These are phyloP conservation scores for Spergularia bocconei DNA, from an alignment of 148 eudicot genomes.

Conservation along the genomic window DNA sequence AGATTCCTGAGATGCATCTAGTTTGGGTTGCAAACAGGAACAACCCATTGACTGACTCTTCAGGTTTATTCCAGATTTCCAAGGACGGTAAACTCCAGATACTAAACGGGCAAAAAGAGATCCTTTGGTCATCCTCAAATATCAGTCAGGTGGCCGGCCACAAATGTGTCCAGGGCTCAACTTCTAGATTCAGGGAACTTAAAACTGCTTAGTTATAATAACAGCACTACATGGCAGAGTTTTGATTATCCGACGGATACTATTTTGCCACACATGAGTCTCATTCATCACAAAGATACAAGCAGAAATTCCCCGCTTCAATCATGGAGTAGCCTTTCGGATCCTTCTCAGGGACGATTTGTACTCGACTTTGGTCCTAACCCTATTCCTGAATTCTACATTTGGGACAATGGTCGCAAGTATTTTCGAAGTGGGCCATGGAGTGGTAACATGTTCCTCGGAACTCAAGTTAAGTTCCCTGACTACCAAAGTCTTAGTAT, in stretches of 20 bases:
- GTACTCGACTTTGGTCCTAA: constrained; percentile 14
- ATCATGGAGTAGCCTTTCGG: constrained; percentile 36
- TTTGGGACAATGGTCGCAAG: constrained; percentile 22
- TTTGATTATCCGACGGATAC: constrained; percentile 37
- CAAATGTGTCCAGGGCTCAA: constrained; percentile 23
- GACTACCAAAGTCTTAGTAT: constrained; percentile 21
- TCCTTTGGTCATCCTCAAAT: constrained; percentile 23
- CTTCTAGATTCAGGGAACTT: constrained; percentile 47
- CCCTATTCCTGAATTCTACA: constrained; percentile 19
- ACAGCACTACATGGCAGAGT: constrained; percentile 38
- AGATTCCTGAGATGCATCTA: background rate
- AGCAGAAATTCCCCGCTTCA: background rate
- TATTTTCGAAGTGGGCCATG: constrained; percentile 37
- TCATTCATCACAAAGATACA: constrained; percentile 27
- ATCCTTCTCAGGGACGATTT: constrained; percentile 29
- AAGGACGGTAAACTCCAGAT: constrained; percentile 11
- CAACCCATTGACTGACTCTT: constrained; percentile 9
- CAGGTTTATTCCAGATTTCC: constrained; percentile 11
- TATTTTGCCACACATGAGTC: constrained; percentile 34
- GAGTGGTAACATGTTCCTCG: constrained; percentile 33
- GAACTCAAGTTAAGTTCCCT: constrained; percentile 21
- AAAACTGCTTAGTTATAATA: constrained; percentile 25
- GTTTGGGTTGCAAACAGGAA: constrained; percentile 21
- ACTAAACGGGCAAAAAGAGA: constrained; percentile 5
- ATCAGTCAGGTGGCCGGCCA: background rate